Evolutionary conservation across 805 yeast genomes (phyloP), one percentile per base, ranked within the genome.

Genomic region (Lipomyces japonicus): DNA sequence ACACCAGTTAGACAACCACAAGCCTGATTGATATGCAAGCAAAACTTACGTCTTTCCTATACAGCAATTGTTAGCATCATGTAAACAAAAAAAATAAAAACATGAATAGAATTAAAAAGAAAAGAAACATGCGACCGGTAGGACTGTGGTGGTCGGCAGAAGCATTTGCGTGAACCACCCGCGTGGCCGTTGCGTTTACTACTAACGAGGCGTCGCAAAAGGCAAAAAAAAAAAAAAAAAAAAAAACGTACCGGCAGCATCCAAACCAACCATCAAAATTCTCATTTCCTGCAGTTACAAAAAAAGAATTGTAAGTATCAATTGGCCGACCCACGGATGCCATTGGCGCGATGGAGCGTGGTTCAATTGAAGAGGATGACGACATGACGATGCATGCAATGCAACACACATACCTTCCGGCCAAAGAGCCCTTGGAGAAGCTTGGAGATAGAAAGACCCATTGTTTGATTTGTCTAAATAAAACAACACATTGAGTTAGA

Each of bases 361-460:
- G 21, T 35, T 12, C n/a, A 23, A 2, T 12, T 14, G 1, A 32
- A 30, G 9, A 6, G 21, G 26, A 22, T 16, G n/a, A n/a, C n/a
- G n/a, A n/a, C n/a, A 14, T n/a, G n/a, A n/a, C n/a, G 21, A 30
- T 30, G 34, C 34, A n/a, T n/a, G n/a, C n/a, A n/a, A n/a, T n/a
- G 21, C 16, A 24, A 30, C 16, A 14, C 4, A 41, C 49, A n/a
- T 32, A 54, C 97, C 77, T 86, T 90, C 75, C 88, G 89, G 76
- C 96, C 97, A 68, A 91, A 86, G 64, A 90, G 93, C 80, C 90
- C 91, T 73, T 83, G 83, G 71, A 91, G 85, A 74, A 90, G 81
- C 75, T 88, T 90, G 61, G 97, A 91, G 74, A 90, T 81, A 65
- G 89, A 86, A 74, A 90, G 78, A 79, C 97, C 97, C 97, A 91